A percentile compares a stretch with the other conserved stretches of the same genome.
These are phyloP conservation scores for Diaporthe vexans DNA, from an alignment of 2,329 filamentous ascomycete species.

Conservation along the genomic window DNA sequence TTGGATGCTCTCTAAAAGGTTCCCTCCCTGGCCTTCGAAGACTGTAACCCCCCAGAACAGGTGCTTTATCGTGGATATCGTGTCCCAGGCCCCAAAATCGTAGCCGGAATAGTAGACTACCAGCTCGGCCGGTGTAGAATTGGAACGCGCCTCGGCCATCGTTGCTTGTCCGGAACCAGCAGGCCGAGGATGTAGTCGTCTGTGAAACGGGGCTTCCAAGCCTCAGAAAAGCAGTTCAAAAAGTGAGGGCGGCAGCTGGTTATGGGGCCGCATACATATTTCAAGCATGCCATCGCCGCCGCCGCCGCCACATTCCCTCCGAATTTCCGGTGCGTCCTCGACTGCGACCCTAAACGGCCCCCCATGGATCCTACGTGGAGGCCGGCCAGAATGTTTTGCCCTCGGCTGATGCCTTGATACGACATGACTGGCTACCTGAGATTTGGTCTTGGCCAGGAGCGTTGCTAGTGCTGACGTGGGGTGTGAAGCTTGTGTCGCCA, in stretches of 20 bases:
- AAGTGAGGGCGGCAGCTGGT: too few relatives aligned
- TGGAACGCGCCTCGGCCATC: background rate
- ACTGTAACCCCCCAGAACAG: background rate
- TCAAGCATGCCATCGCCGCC: background rate
- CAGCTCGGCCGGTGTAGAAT: background rate
- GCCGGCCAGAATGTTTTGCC: background rate
- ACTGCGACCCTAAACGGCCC: background rate
- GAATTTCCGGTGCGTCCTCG: background rate
- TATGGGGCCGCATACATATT: background rate
- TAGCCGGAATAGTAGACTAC: background rate
- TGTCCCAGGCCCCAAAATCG: background rate
- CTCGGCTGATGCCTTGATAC: background rate
- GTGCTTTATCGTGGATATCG: constrained; percentile 3
- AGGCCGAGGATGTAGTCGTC: background rate
- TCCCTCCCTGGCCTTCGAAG: background rate
- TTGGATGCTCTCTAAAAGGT: background rate
- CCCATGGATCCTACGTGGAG: background rate
- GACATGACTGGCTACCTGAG: background rate
- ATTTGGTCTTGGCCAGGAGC: background rate
- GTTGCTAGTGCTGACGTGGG: background rate
- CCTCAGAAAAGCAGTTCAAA: too few relatives aligned
- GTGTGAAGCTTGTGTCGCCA: background rate
- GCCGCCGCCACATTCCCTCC: background rate
- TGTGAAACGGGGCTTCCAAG: background rate
- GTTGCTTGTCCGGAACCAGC: background rate